Base-by-base conservation (phyloP, 1,284 basidiomycete species). In the Rhodotorula mucilaginosa region DNA sequence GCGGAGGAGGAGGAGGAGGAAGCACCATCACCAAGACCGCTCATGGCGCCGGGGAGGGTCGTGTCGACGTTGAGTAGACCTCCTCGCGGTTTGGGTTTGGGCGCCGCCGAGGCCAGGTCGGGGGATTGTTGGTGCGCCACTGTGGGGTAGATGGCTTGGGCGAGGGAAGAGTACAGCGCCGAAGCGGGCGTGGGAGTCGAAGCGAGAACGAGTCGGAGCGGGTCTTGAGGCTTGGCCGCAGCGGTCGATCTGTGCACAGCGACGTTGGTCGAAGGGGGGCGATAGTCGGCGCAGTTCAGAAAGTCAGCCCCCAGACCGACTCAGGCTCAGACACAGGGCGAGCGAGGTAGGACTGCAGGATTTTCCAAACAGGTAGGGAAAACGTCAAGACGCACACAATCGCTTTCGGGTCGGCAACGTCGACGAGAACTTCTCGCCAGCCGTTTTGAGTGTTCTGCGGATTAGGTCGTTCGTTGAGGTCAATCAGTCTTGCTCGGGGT, bases 401-500 rank as follows among this genome's bases (percentile, higher is more conserved):
- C 44, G 70, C 26, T 51, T 76, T 72, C 0, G 73, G 63, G 49
- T 75, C 73, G 18, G 75, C 79, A 21, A 83, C 75, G 63, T 89
- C 88, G 21, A 98, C 87, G 72, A 93, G 83, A 2, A 98, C 87
- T 81, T 98, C 96, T 67, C 90, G 86, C 88, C 93, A 97, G 1
- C 92, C 93, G 52, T 88, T 84, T 51, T 86, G 81, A 0, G 87
- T 88, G 86, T 88, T 91, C 91, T 93, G 75, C 13, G 69, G 26
- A 29, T 10, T 15, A 49, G 16, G 48, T 49, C 5, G 21, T 16
- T 23, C 49, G 13, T 16, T 3, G n/a, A 44, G 8, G 39, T n/a
- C n/a, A n/a, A 44, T 44, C 58, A 15, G 21, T 8, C 18, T 8
- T 2, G 5, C 26, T 59, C n/a, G n/a, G n/a, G n/a, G n/a, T n/a